phyloP scores from a whole-genome alignment of 1,139 yeast genomes.

The Yamadazyma diddensiae region DNA sequence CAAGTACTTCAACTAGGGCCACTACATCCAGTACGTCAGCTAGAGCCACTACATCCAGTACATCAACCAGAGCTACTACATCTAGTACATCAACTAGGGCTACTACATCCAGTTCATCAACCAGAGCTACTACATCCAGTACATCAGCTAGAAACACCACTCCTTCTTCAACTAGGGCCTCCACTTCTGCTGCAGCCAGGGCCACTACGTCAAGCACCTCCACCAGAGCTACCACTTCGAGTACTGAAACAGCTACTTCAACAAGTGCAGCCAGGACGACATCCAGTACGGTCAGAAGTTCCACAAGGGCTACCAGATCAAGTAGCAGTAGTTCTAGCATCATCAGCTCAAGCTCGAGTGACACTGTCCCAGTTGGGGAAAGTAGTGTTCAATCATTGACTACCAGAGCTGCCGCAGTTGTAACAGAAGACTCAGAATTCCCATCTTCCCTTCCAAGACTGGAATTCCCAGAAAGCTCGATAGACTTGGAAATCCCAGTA shows the following conservation, averaged over 20 bases:
- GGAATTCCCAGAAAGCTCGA: background rate
- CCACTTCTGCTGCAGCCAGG: constrained; percentile 1
- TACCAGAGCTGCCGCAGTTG: constrained; percentile 1
- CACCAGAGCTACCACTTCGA: constrained; percentile 1
- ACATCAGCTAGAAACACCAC: background rate
- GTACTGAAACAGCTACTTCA: background rate
- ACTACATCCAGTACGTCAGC: constrained; percentile 10
- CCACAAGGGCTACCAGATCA: too few species aligned
- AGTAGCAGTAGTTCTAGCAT: too few species aligned
- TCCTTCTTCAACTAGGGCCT: too few species aligned
- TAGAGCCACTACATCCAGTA: background rate
- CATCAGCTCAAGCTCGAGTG: background rate
- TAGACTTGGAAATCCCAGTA: background rate
- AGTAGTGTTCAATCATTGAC: too few species aligned
- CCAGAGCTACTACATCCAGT: constrained; percentile 1
- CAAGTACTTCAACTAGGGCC: constrained; percentile 3
- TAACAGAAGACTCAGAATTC: background rate
- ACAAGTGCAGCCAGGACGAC: too few species aligned
- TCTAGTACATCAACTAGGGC: background rate
- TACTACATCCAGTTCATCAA: background rate
- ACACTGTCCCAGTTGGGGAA: too few species aligned
- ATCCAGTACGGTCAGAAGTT: too few species aligned
- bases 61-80: constrained; percentile 1
- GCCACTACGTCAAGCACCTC: constrained; percentile 3
- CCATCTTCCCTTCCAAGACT: background rate